Percentiles rank a stretch among this genome's conserved stretches.
Evolutionary conservation across 106 monocot genomes (phyloP).

Genomic region (Cymbidium sinense): DNA sequence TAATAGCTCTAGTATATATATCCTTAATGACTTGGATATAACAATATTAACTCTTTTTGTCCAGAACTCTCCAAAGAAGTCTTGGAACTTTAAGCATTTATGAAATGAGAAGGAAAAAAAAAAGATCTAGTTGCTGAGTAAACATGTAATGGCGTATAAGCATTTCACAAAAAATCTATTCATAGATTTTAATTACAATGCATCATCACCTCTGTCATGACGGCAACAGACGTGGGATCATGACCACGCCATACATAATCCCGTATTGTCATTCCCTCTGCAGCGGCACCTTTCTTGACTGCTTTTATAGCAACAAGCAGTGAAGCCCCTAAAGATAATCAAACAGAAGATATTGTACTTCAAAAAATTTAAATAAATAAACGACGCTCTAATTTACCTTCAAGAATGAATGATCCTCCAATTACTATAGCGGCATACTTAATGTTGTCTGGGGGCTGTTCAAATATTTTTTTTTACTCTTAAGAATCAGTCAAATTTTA

Average conservation of each 20-base stretch:
- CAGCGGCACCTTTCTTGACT: slow-evolving; percentile 94
- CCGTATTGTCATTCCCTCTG: slow-evolving; percentile 86
- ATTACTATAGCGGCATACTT: slow-evolving; percentile 97
- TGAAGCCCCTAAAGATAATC: slow-evolving; percentile 60
- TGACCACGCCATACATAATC: slow-evolving; percentile 98
- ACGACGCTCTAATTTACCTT: slow-evolving; percentile 44
- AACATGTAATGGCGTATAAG: neutral
- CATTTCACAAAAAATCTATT: neutral
- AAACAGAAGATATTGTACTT: neutral
- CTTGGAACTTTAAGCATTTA: neutral
- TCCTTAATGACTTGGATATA: no score
- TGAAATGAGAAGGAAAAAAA: slow-evolving; percentile 4
- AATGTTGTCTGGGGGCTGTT: slow-evolving; percentile 93
- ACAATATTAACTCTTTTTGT: no score
- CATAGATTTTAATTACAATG: neutral
- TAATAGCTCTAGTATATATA: no score
- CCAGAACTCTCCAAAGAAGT: no score
- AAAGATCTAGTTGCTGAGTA: neutral
- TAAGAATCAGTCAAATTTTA: neutral
- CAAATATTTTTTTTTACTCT: neutral
- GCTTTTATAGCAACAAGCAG: slow-evolving; percentile 95
- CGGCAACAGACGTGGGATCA: slow-evolving; percentile 99
- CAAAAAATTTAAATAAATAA: neutral
- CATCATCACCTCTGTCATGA: slow-evolving; percentile 84
- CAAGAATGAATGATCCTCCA: slow-evolving; percentile 95